Evolutionary conservation across 306 rosid species (phyloP).

Genomic region (Ceratonia siliqua): DNA sequence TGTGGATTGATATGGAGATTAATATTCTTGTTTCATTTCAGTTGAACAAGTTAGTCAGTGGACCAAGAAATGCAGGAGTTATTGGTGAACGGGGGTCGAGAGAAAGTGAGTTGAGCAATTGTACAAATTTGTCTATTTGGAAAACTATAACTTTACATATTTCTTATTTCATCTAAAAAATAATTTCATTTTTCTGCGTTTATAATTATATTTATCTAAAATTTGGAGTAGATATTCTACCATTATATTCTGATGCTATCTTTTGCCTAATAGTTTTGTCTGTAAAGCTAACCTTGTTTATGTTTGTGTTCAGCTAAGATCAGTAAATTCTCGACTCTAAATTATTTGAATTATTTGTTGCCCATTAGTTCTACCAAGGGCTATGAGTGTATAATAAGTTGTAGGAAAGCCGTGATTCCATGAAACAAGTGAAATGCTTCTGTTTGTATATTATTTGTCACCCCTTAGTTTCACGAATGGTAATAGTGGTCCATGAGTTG

Average conservation of each 20-base stretch:
- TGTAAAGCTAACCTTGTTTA: background rate
- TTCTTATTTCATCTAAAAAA: slow-evolving; percentile 14
- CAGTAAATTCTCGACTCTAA: background rate
- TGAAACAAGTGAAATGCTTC: background rate
- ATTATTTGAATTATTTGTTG: background rate
- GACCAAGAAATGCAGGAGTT: slow-evolving; percentile 88
- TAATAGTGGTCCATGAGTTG: background rate
- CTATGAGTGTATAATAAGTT: background rate
- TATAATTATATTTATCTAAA: slow-evolving; percentile 1
- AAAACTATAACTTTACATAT: background rate
- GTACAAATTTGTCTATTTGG: background rate
- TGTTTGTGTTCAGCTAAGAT: slow-evolving; percentile 17
- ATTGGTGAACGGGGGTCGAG: slow-evolving; percentile 97
- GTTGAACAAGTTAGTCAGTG: slow-evolving; percentile 94
- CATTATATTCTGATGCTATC: slow-evolving; percentile 16
- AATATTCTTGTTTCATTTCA: slow-evolving; percentile 39
- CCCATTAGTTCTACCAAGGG: background rate
- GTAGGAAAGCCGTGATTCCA: background rate
- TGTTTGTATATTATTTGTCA: background rate
- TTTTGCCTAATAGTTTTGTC: background rate
- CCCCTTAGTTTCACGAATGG: background rate
- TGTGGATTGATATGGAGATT: slow-evolving; percentile 17
- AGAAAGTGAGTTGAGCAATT: slow-evolving; percentile 72
- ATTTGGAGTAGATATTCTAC: background rate
- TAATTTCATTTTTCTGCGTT: background rate